Percentiles rank a stretch among this genome's conserved stretches.
phyloP scores from a whole-genome alignment of 2,329 filamentous ascomycete species.

The Chaetomiaceae sp. region DNA sequence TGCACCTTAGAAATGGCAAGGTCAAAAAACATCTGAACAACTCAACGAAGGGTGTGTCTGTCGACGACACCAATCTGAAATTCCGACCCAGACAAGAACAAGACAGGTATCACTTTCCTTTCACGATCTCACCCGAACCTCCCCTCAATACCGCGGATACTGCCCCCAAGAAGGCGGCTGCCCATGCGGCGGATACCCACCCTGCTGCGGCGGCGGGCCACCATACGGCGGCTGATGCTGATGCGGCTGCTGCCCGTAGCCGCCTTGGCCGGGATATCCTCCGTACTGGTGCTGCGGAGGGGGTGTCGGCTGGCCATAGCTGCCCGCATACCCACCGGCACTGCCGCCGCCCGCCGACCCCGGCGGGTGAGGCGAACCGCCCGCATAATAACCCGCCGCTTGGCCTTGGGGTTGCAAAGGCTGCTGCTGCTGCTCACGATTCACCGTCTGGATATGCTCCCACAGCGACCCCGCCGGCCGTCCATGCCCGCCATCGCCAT shows the following conservation, averaged over 20 bases:
- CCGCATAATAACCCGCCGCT: conserved; percentile 14
- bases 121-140: not conserved
- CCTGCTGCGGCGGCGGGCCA: conserved; percentile 1
- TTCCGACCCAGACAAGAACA: not conserved
- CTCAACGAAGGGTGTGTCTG: not conserved
- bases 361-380: conserved; percentile 2
- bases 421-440: conserved; percentile 38
- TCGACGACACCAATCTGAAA: not conserved
- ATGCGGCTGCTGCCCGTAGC: conserved; percentile 10
- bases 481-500: conserved; percentile 44
- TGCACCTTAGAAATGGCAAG: no score
- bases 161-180: conserved; percentile 23
- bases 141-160: conserved; percentile 28
- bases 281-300: conserved; percentile 9
- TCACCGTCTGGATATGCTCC: conserved; percentile 56
- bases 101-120: no score
- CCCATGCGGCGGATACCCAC: conserved; percentile 23
- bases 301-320: conserved; percentile 11
- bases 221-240: conserved; percentile 14
- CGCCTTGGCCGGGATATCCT: conserved; percentile 17
- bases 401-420: conserved; percentile 18
- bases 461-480: conserved; percentile 57
- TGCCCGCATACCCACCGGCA: conserved; percentile 11
- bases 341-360: not conserved
- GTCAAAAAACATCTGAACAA: not conserved